Base-by-base conservation (phyloP, 495 filamentous ascomycete genomes). In the Penicillium psychrofluorescens region DNA sequence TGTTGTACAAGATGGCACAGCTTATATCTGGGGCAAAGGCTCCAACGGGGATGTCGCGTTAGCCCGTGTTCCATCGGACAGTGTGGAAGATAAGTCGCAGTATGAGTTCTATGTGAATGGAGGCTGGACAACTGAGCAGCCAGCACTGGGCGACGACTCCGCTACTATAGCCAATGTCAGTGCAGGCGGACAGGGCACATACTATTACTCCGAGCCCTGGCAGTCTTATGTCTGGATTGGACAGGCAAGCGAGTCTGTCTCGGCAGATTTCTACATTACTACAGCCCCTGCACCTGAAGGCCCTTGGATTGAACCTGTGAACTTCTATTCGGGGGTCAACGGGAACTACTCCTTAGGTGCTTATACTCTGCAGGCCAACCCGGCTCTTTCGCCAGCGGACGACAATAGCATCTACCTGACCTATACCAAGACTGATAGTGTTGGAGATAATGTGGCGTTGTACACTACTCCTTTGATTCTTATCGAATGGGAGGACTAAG, bases 161-260 rank as follows among this genome's bases (percentile, higher is more conserved):
- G 41, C 53, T 7, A 43, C 36, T 7, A 54, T 64, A 22, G 31
- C 44, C 12, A 60, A 62, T 43, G 55, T 41, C 15, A 45, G 53
- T 15, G 53, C 61, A 1, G 56, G 53, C 33, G 58, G 58, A 8
- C 62, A 63, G 40, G 62, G 61, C 28, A 63, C 50, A 10, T 64
- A 47, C 40, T 66, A 63, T 49, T 62, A 58, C 30, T 57, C 48
- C 13, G 29, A 32, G 1, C 33, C 41, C 29, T 59, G 52, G 51
- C 27, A 53, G 12, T 49, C 55, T 8, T 66, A 50, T 45, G 49
- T 66, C 35, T 66, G 58, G 56, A 60, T 66, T 31, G 62, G 62
- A 6, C 49, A 56, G 51, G 40, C 54, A 1, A 40, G 41, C 28
- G 30, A 32, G 2, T 53, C 39, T 36, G 42, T 55, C 36, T 54